Evolutionary conservation across 1,139 yeast genomes (phyloP).

Genomic region (Yamadazyma atlantica): DNA sequence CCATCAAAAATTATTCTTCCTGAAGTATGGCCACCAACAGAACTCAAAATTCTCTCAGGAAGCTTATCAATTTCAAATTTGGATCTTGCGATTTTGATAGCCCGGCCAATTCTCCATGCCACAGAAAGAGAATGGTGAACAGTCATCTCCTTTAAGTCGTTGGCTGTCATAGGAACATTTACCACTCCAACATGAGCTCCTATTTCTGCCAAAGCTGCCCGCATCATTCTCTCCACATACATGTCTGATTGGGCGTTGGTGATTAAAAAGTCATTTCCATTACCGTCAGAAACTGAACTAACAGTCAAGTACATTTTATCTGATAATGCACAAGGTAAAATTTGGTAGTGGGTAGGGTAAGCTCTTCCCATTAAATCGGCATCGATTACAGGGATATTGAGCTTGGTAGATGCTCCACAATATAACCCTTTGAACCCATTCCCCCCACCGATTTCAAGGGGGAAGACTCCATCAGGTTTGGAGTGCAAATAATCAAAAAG

Average conservation of each 20-base stretch:
- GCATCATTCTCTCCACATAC: constrained; percentile 34
- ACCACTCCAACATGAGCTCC: constrained; percentile 42
- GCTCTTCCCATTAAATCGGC: constrained; percentile 50
- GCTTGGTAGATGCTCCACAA: constrained; percentile 15
- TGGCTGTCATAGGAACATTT: constrained; percentile 28
- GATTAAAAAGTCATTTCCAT: constrained; percentile 40
- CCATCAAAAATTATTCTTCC: constrained; percentile 41
- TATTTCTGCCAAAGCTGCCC: constrained; percentile 40
- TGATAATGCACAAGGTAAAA: constrained; percentile 26
- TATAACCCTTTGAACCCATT: constrained; percentile 39
- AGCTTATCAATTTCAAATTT: constrained; percentile 32
- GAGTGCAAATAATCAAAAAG: constrained; percentile 23
- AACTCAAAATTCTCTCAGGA: constrained; percentile 34
- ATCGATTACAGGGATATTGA: constrained; percentile 36
- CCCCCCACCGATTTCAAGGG: constrained; percentile 46
- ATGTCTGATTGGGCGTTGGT: constrained; percentile 31
- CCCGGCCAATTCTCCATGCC: constrained; percentile 51
- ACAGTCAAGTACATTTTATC: constrained; percentile 25
- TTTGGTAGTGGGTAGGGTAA: constrained; percentile 39
- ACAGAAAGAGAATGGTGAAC: constrained; percentile 35
- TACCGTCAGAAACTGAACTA: constrained; percentile 43
- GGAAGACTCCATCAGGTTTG: constrained; percentile 28
- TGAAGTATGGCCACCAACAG: constrained; percentile 32
- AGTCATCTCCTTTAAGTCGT: constrained; percentile 19
- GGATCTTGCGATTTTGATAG: constrained; percentile 36